phyloP scores from a whole-genome alignment of 768 basidiomycete species.

The Hydnum rufescens region DNA sequence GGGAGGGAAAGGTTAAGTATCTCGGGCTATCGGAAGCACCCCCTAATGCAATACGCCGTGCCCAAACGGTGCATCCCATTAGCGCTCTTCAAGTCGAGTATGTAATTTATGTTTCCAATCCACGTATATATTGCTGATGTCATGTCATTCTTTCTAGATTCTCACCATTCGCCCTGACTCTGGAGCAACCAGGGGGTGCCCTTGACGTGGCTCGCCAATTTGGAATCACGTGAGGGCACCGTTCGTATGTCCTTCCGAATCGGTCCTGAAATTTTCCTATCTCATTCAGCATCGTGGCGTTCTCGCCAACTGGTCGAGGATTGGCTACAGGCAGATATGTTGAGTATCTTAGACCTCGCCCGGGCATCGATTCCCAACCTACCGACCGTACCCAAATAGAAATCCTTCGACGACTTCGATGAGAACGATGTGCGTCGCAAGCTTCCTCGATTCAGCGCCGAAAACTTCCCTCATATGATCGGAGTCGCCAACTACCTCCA shows the following conservation, averaged over 20 bases:
- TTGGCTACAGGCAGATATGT: slow-evolving; percentile 28
- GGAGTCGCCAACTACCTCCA: slow-evolving; percentile 10
- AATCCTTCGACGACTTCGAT: slow-evolving; percentile 5
- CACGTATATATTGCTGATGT: background rate
- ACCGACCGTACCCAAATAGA: too few species aligned
- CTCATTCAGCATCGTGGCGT: slow-evolving; percentile 24
- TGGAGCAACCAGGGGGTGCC: background rate
- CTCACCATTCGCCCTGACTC: slow-evolving; percentile 12
- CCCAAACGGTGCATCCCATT: slow-evolving; percentile 10
- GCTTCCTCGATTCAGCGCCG: slow-evolving; percentile 3
- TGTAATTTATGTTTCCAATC: background rate
- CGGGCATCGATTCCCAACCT: too few species aligned
- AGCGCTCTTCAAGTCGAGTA: slow-evolving; percentile 11
- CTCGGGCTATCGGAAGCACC: slow-evolving; percentile 32
- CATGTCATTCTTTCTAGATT: background rate
- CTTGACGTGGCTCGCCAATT: slow-evolving; percentile 15
- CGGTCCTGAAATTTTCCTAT: background rate
- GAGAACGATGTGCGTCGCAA: slow-evolving; percentile 6
- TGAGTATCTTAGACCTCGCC: too few species aligned
- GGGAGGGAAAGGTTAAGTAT: slow-evolving; percentile 28
- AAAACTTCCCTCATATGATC: slow-evolving; percentile 12
- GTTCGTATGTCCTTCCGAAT: background rate
- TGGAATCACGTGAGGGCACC: slow-evolving; percentile 19
- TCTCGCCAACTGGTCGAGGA: slow-evolving; percentile 33
- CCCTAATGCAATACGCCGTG: slow-evolving; percentile 11